Evolutionary conservation across 2,329 filamentous ascomycete genomes (phyloP).

Genomic region (Paradendryphiella salina): DNA sequence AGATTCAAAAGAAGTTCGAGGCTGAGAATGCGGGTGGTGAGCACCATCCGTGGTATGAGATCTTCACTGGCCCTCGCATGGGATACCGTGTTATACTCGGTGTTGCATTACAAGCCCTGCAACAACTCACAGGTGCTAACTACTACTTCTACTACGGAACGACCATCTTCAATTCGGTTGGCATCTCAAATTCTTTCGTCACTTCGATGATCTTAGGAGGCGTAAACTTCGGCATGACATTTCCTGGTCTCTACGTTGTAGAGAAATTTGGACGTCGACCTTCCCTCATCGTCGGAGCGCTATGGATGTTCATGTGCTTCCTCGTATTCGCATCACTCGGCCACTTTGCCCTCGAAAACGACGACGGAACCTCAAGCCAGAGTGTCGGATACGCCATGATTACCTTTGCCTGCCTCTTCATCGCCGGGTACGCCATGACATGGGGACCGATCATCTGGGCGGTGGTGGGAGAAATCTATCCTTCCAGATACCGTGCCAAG

Average conservation of each 20-base stretch:
- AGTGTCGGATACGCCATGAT: constrained; percentile 63
- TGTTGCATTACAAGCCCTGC: constrained; percentile 64
- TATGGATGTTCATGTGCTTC: constrained; percentile 62
- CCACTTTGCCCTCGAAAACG: constrained; percentile 49
- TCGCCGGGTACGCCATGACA: constrained; percentile 67
- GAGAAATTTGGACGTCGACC: constrained; percentile 53
- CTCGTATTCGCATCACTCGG: constrained; percentile 56
- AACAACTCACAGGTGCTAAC: constrained; percentile 70
- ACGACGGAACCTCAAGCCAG: constrained; percentile 42
- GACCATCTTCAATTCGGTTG: constrained; percentile 50
- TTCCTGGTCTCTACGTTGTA: constrained; percentile 53
- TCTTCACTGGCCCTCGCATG: constrained; percentile 68
- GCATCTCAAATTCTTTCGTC: constrained; percentile 50
- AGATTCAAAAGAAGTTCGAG: constrained; percentile 61
- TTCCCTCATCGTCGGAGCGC: constrained; percentile 50
- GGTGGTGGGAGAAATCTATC: constrained; percentile 67
- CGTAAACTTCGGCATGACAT: constrained; percentile 55
- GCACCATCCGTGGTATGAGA: constrained; percentile 56
- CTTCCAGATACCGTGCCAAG: constrained; percentile 55
- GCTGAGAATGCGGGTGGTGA: constrained; percentile 52
- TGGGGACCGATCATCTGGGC: constrained; percentile 76
- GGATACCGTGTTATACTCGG: constrained; percentile 65
- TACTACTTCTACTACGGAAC: constrained; percentile 65
- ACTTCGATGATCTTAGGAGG: constrained; percentile 54
- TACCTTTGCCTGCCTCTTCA: constrained; percentile 69